Base-by-base conservation (phyloP, 345 rosid species). In the Brassica nigra region DNA sequence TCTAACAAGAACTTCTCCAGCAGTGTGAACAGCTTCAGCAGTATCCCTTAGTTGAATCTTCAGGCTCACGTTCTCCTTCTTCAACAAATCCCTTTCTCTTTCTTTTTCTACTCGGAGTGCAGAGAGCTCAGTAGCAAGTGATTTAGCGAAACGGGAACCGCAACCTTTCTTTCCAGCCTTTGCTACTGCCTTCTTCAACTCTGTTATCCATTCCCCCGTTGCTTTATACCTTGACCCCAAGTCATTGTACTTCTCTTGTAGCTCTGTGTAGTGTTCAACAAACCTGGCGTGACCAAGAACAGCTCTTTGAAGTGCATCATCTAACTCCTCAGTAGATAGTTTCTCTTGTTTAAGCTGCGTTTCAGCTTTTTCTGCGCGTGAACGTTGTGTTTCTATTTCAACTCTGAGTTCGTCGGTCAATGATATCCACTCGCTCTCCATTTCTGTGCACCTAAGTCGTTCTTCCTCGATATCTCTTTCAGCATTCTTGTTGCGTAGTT, bases 21-120 rank as follows among this genome's bases (percentile, higher is more conserved):
- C 98, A 55, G 97, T 93, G 81, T 93, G 99, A 75, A 93, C 99
- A 54, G 98, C 99, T 82, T 95, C 99, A 42, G 98, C 99, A 47
- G 97, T 95, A 86, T 95, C 92, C 61, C 96, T 84, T 20, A 92
- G 87, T 85, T 95, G 99, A 82, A 84, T 78, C 83, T 82, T 91
- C 18, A 93, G 98, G 77, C 86, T 90, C 77, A 83, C 78, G 76
- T 95, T 95, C 80, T 93, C 99, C 83, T 83, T 95, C 71, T 85
- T 90, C 86, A 93, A 33, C 66, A 84, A 68, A 64, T 93, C 89
- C 28, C 88, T 90, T 78, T 95, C 99, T 84, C 85, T 86, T 68
- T 90, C 99, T 82, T 88, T 89, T 76, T 92, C 92, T 76, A 92
- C 88, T 84, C 98, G 75, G 14, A 90, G 77, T 9, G 90, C 86